A percentile compares a stretch with the other conserved stretches of the same genome.
Conservation (phyloP, 2,329 filamentous ascomycete genomes). For the Aureobasidium sp. region DNA sequence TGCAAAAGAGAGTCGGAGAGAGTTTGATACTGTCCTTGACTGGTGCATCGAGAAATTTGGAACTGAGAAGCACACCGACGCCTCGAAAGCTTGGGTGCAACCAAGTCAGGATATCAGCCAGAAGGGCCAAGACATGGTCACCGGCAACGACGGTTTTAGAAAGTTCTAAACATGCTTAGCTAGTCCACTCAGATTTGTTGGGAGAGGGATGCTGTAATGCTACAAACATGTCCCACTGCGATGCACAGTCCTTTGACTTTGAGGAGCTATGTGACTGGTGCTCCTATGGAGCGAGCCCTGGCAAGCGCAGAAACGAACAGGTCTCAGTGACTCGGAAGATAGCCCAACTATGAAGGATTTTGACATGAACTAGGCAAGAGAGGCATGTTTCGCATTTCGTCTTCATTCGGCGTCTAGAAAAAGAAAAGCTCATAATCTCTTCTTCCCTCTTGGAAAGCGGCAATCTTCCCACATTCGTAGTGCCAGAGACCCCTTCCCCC, state of each 20-base stretch:
- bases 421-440: neutral
- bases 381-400: constrained; percentile 4
- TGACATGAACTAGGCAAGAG: neutral
- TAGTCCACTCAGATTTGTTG: neutral
- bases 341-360: neutral
- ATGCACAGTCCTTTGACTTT: neutral
- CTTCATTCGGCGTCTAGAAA: neutral
- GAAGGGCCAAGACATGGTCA: constrained; percentile 39
- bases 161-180: constrained; percentile 33
- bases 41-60: constrained; percentile 44
- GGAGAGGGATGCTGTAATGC: neutral
- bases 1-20: constrained; percentile 31
- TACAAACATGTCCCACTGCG: neutral
- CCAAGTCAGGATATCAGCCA: constrained; percentile 35
- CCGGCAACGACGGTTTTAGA: constrained; percentile 38
- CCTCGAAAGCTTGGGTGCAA: constrained; percentile 37
- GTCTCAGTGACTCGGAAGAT: neutral
- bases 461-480: neutral
- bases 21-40: constrained; percentile 36
- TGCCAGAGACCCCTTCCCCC: constrained; percentile 5
- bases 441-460: neutral
- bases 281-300: neutral
- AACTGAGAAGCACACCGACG: constrained; percentile 36
- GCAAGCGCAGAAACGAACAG: neutral
- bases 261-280: neutral